These are phyloP conservation scores for Luvunga scandens DNA, from an alignment of 345 rosid species.

Conservation along the genomic window DNA sequence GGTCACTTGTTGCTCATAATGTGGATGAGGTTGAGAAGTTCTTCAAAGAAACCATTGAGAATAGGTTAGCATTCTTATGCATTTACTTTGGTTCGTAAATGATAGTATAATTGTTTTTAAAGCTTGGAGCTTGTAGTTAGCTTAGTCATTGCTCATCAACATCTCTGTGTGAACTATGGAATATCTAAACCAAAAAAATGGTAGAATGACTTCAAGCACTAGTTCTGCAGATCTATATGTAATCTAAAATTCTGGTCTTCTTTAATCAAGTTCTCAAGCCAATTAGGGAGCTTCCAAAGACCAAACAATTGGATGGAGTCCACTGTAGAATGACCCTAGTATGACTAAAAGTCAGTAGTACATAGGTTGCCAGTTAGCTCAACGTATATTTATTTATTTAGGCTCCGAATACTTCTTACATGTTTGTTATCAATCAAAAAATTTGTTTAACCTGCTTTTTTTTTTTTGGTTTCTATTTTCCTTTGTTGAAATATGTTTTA, in stretches of 20 bases:
- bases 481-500: background rate
- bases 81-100: slow-evolving; percentile 1
- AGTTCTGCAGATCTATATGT: background rate
- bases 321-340: background rate
- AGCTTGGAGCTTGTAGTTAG: background rate
- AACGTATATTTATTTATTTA: background rate
- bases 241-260: slow-evolving; percentile 14
- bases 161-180: background rate
- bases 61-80: slow-evolving; percentile 53
- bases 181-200: background rate
- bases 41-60: slow-evolving; percentile 85
- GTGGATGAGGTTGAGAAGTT: slow-evolving; percentile 72
- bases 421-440: background rate
- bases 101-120: background rate
- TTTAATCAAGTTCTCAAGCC: slow-evolving; percentile 11
- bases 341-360: background rate
- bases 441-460: background rate
- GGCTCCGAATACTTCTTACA: background rate
- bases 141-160: background rate
- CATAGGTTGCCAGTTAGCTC: background rate
- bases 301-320: background rate
- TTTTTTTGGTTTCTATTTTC: background rate
- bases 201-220: background rate
- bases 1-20: slow-evolving; percentile 58
- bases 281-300: slow-evolving; percentile 15